Evolutionary conservation across 495 filamentous ascomycete genomes (phyloP).

Genomic region (Aspergillus avenaceus): DNA sequence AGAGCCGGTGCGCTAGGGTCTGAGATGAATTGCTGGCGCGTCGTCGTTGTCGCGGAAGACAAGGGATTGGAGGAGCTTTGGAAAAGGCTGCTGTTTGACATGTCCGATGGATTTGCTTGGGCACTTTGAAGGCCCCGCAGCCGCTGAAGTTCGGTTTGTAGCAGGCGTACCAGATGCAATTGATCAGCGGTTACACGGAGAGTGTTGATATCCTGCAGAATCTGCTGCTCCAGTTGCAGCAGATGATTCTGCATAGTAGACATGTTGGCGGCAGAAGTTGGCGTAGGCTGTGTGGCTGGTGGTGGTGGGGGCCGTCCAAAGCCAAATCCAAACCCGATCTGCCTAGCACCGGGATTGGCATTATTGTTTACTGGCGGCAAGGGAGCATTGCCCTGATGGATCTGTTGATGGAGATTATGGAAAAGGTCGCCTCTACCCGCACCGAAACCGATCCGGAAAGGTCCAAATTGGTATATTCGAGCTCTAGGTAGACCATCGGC

Average conservation of each 20-base stretch:
- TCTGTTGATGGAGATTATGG: conserved; percentile 48
- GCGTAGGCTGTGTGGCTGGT: conserved; percentile 13
- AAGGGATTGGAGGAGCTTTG: conserved; percentile 17
- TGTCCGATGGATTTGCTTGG: conserved; percentile 16
- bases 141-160: conserved; percentile 60
- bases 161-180: conserved; percentile 48
- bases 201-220: conserved; percentile 58
- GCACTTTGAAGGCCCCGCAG: conserved; percentile 45
- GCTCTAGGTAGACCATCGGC: conserved; percentile 36
- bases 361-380: conserved; percentile 28
- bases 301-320: conserved; percentile 35
- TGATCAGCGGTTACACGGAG: conserved; percentile 54
- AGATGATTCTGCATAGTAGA: conserved; percentile 51
- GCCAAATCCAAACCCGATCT: conserved; percentile 43
- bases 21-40: conserved; percentile 28
- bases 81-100: conserved; percentile 13
- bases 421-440: conserved; percentile 51
- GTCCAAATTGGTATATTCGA: conserved; percentile 52
- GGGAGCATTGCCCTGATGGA: conserved; percentile 38
- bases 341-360: conserved; percentile 30
- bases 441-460: conserved; percentile 55
- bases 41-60: conserved; percentile 11
- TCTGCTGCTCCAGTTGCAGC: conserved; percentile 59
- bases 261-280: conserved; percentile 12
- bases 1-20: conserved; percentile 40